Base-by-base conservation (phyloP, 108 stramenopile genomes). In the Fragilaria crotonensis region DNA sequence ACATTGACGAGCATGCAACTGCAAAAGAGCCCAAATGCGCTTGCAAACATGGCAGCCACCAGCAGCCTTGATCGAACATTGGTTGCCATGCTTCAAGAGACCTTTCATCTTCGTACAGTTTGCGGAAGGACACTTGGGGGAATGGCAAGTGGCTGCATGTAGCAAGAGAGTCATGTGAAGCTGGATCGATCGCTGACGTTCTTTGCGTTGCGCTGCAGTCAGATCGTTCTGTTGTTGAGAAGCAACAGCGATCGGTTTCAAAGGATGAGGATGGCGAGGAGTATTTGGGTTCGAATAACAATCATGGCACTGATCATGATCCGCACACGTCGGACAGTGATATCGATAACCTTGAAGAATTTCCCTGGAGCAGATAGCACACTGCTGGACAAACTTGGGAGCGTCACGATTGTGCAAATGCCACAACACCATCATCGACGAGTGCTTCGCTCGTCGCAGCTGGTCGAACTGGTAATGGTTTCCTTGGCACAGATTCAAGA, bases 401-500 rank as follows among this genome's bases (percentile, higher is more conserved):
- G 90, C 95, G 69, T 95, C 94, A 19, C 94, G 76, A 66, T 97
- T 96, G 74, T 95, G 95, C 52, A 97, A 60, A 75, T 99, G 98
- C 87, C 97, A 98, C 56, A 99, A 63, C 3, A 97, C 93, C 99
- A 99, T 97, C 97, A 97, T 96, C 0, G 90, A 93, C 31, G 95
- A 90, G 64, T 99, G 97, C 82, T 99, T 99, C 17, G 95, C 97
- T 54, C 97, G 67, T 25, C 99, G 80, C 48, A 99, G 84, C 60
- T 86, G 75, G 66, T 99, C 97, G 64, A 96, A 98, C 72, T 99
- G 99, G 69, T 98, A 99, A 75, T 99, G 96, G 64, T 99, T 98
- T 9, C 94, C 88, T 72, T 84, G 90, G 33, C 90, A 92, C 4
- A 92, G 65, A 57, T 92, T 88, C 66, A 92, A 73, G 59, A 92